Conservation (phyloP, 148 eudicot genomes). For the Fagopyrum tataricum region DNA sequence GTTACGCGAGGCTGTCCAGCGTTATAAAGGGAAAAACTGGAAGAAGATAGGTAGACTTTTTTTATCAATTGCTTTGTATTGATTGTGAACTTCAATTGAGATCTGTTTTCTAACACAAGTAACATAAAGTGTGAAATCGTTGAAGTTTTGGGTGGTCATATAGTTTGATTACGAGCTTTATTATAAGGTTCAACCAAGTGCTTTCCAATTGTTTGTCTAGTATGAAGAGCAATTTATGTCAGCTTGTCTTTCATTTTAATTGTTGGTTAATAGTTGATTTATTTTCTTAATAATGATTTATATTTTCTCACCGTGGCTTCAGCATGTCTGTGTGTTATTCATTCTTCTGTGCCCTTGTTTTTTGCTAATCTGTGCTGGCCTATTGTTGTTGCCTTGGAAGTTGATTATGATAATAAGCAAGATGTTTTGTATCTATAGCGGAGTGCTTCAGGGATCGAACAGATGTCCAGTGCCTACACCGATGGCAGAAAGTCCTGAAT, state of each 20-base stretch:
- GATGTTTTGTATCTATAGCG: slow-evolving; percentile 38
- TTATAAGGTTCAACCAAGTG: not conserved
- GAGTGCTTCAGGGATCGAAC: slow-evolving; percentile 93
- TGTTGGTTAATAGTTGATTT: no score
- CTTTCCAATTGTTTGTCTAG: not conserved
- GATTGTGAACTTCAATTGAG: not conserved
- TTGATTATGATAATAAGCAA: not conserved
- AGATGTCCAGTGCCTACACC: slow-evolving; percentile 93
- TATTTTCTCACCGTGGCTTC: no score
- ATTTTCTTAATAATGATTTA: no score
- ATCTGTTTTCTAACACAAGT: not conserved
- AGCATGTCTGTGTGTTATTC: no score
- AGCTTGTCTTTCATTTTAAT: no score
- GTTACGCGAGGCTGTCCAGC: slow-evolving; percentile 72
- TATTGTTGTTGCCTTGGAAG: no score
- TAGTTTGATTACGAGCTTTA: slow-evolving; percentile 1
- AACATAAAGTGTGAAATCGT: not conserved
- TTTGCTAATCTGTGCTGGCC: no score
- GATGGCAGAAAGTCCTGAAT: slow-evolving; percentile 97
- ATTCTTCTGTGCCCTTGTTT: no score
- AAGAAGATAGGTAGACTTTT: slow-evolving; percentile 28
- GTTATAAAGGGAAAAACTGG: slow-evolving; percentile 83
- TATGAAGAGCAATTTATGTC: no score
- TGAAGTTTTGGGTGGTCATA: not conserved
- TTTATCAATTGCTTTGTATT: not conserved